Conservation (phyloP, 495 filamentous ascomycete species). For the Daldinia caldariorum region DNA sequence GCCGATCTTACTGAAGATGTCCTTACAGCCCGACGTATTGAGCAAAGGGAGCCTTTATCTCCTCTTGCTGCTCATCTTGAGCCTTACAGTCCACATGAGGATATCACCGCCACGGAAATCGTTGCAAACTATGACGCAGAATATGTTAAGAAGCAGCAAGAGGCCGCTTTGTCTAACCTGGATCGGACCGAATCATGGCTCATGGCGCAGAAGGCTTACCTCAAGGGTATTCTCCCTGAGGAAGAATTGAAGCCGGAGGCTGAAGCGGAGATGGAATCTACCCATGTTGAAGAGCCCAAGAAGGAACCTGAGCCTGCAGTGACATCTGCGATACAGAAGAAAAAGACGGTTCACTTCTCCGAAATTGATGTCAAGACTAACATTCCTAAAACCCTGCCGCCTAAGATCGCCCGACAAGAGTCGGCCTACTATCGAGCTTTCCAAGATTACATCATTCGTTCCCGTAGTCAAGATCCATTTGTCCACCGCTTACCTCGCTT, state of each 20-base stretch:
- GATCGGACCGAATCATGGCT: conserved; percentile 88
- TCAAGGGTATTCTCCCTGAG: conserved; percentile 66
- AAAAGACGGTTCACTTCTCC: conserved; percentile 83
- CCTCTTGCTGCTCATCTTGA: conserved; percentile 51
- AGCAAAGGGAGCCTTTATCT: conserved; percentile 44
- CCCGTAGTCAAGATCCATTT: conserved; percentile 75
- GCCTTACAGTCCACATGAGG: conserved; percentile 52
- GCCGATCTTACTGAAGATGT: conserved; percentile 36
- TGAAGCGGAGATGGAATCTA: conserved; percentile 41
- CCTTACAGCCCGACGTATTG: conserved; percentile 42
- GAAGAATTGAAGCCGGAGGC: conserved; percentile 58
- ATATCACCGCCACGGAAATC: conserved; percentile 62
- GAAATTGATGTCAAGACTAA: conserved; percentile 62
- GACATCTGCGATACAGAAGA: conserved; percentile 54
- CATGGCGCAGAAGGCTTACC: conserved; percentile 77
- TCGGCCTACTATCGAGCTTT: conserved; percentile 94
- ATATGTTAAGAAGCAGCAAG: conserved; percentile 72
- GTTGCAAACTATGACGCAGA: conserved; percentile 74
- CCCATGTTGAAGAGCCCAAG: conserved; percentile 41
- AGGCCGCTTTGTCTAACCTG: conserved; percentile 70
- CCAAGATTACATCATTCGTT: conserved; percentile 69
- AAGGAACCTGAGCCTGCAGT: conserved; percentile 45
- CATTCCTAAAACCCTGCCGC: conserved; percentile 55
- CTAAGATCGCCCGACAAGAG: conserved; percentile 67
- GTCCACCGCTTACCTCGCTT: conserved; percentile 84